Evolutionary conservation across 352 stramenopile genomes (phyloP).

Genomic region (Thalassiosira exigua): DNA sequence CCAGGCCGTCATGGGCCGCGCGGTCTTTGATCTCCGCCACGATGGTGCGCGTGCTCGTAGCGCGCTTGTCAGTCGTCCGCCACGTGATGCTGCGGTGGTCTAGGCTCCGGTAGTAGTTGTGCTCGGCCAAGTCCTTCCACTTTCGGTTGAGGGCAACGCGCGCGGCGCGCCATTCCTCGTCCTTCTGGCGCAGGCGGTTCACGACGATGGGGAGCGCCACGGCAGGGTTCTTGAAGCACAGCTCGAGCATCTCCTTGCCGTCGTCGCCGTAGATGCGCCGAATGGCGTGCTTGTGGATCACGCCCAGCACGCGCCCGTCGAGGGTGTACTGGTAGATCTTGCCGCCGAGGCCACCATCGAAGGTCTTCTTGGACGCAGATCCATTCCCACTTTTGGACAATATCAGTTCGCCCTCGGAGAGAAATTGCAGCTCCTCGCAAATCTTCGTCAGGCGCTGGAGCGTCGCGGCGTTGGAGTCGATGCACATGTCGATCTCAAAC

Average conservation of each 20-base stretch:
- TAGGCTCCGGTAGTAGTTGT: slow-evolving; percentile 98
- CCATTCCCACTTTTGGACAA: slow-evolving; percentile 17
- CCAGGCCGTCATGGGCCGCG: slow-evolving; percentile 66
- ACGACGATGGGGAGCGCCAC: slow-evolving; percentile 98
- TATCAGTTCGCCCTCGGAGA: slow-evolving; percentile 47
- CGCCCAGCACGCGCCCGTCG: slow-evolving; percentile 92
- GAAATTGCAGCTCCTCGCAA: slow-evolving; percentile 53
- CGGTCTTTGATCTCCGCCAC: slow-evolving; percentile 85
- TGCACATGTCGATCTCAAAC: slow-evolving; percentile 95
- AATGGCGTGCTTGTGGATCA: slow-evolving; percentile 98
- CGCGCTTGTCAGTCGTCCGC: slow-evolving; percentile 98
- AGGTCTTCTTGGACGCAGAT: slow-evolving; percentile 20
- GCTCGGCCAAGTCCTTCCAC: slow-evolving; percentile 97
- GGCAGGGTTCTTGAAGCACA: slow-evolving; percentile 96
- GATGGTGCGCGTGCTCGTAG: slow-evolving; percentile 94
- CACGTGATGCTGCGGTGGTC: slow-evolving; percentile 99
- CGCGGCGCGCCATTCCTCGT: slow-evolving; percentile 92
- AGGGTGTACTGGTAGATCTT: slow-evolving; percentile 89
- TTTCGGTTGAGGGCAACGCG: slow-evolving; percentile 93
- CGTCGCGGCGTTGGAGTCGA: slow-evolving; percentile 95
- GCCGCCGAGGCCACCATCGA: slow-evolving; percentile 69
- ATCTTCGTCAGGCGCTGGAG: slow-evolving; percentile 96
- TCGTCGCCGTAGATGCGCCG: slow-evolving; percentile 94
- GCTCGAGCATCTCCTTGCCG: slow-evolving; percentile 87
- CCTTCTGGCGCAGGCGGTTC: slow-evolving; percentile 98